phyloP scores from a whole-genome alignment of 1,284 basidiomycete species.

The Puccinia polysora region DNA sequence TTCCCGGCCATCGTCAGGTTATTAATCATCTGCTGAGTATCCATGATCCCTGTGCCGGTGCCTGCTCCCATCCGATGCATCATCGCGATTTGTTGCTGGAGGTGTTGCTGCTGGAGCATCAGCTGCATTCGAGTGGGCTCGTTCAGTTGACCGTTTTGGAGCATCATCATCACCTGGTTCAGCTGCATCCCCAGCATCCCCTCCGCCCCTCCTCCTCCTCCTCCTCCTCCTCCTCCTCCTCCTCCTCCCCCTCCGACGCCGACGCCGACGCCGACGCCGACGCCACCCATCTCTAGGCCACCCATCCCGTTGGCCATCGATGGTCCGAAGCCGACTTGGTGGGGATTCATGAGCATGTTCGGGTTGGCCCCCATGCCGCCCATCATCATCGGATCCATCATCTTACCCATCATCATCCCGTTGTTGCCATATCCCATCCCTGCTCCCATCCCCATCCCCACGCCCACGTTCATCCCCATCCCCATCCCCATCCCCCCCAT shows the following conservation, averaged over 20 bases:
- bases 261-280: no score
- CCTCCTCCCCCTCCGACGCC: no score
- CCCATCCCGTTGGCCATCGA: slow-evolving; percentile 10
- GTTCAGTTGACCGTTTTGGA: slow-evolving; percentile 67
- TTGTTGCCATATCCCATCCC: slow-evolving; percentile 10
- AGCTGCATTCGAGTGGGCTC: slow-evolving; percentile 64
- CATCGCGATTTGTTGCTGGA: slow-evolving; percentile 46
- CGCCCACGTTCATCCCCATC: slow-evolving; percentile 8
- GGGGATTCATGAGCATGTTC: slow-evolving; percentile 24
- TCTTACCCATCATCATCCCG: slow-evolving; percentile 38
- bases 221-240: no score
- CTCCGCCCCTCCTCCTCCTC: neutral
- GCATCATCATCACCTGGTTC: slow-evolving; percentile 66
- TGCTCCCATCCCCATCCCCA: slow-evolving; percentile 15
- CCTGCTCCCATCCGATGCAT: slow-evolving; percentile 44
- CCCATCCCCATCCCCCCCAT: slow-evolving; percentile 9
- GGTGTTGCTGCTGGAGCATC: slow-evolving; percentile 50
- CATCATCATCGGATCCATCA: slow-evolving; percentile 25
- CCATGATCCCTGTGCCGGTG: slow-evolving; percentile 6
- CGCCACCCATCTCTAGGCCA: slow-evolving; percentile 17
- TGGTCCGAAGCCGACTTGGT: slow-evolving; percentile 42
- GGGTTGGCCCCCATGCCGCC: slow-evolving; percentile 19
- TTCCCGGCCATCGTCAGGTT: slow-evolving; percentile 44
- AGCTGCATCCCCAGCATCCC: slow-evolving; percentile 60
- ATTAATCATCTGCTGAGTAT: slow-evolving; percentile 57